Evolutionary conservation across 2,329 filamentous ascomycete genomes (phyloP), one percentile per base, ranked within the genome.

Genomic region (Coleophoma crateriformis): DNA sequence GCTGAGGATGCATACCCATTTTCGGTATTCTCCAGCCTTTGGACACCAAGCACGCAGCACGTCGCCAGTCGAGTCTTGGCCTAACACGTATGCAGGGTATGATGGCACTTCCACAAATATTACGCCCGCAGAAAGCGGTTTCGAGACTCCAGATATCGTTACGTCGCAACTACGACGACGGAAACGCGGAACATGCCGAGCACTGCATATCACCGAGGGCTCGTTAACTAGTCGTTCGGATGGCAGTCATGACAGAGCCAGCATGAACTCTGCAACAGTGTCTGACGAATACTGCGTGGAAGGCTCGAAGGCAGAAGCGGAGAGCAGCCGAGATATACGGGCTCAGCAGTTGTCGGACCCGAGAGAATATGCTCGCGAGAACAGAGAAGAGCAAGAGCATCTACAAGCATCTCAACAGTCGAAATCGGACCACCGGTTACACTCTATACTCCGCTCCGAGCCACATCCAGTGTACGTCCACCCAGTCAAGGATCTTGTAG

Each of bases 1-100:
- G 7, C 51, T 65, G 37, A 54, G 61, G 44, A 59, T 64, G 61
- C 62, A 64, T 51, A 61, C 60, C 2, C 54, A 63, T 33, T 64
- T 61, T 48, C 56, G 57, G 41, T 65, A 61, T 51, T 60, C 62
- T 3, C 62, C 63, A n/a, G 54, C 54, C 32, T 65, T 63, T 46
- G 61, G 63, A 3, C 58, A 65, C 39, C 55, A 65, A 52, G 54
- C 61, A 22, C 55, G 61, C 7, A 63, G 58, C 34, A 50, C 61
- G 11, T 63, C 63, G 5, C 62, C 63, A 11, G 54, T 57, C 11
- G 54, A 58, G 7, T 32, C 47, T n/a, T 61, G 58, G 57, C 51
- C 50, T 32, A 22, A 19, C n/a, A n/a, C 13, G 10, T 27, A 19
- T 37, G 52, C 50, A 7, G 39, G 46, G 11, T 59, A 56, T 47